Conservation (phyloP, 108 stramenopile genomes). For the Skeletonema grethae region DNA sequence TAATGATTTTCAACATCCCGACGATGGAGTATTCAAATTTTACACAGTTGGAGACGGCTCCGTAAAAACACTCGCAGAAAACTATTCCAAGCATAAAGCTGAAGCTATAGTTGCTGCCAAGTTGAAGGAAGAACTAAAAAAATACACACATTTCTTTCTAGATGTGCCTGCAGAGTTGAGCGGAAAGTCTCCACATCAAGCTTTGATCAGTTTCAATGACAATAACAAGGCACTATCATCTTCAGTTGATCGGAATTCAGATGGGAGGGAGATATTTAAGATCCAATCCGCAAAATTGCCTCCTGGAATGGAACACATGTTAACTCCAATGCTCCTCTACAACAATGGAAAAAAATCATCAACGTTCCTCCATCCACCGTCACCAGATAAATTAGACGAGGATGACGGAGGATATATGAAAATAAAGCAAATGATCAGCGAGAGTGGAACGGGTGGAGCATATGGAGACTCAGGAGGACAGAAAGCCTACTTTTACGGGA, state of each 20-base stretch:
- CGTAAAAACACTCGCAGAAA: constrained; percentile 45
- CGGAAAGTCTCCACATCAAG: constrained; percentile 64
- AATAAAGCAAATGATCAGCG: constrained; percentile 47
- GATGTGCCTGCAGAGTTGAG: constrained; percentile 62
- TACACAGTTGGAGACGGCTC: constrained; percentile 68
- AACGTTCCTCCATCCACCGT: constrained; percentile 74
- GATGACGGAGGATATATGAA: constrained; percentile 63
- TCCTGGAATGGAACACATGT: constrained; percentile 34
- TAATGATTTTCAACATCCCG: neutral
- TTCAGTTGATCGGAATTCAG: constrained; percentile 10
- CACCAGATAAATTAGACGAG: constrained; percentile 10
- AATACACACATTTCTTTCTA: constrained; percentile 63
- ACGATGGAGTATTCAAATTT: constrained; percentile 46
- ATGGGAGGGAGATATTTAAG: constrained; percentile 57
- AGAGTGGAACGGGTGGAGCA: constrained; percentile 50
- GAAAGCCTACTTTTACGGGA: constrained; percentile 69
- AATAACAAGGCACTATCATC: constrained; percentile 22
- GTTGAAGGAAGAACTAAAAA: constrained; percentile 2
- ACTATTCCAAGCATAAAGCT: constrained; percentile 48
- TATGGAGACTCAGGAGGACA: constrained; percentile 55
- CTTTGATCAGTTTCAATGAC: constrained; percentile 65
- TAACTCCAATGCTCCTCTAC: constrained; percentile 68
- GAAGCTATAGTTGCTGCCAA: constrained; percentile 27
- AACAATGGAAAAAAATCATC: constrained; percentile 45
- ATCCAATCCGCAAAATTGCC: constrained; percentile 64